Evolutionary conservation across 768 basidiomycete species (phyloP).

Genomic region (Coprinopsis marcescibilis): DNA sequence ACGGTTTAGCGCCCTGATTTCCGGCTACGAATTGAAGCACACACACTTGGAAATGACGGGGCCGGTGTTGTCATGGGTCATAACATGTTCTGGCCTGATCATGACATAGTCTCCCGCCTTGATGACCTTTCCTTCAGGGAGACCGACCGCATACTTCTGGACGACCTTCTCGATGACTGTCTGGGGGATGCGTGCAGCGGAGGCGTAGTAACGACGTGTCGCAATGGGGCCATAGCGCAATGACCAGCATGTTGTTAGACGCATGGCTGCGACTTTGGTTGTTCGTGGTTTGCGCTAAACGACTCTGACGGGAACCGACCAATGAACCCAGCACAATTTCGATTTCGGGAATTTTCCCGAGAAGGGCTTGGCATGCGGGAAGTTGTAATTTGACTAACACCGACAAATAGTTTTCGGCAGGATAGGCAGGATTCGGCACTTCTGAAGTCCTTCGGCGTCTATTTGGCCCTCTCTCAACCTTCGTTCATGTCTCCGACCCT

Average conservation of each 20-base stretch:
- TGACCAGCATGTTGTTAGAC: slow-evolving; percentile 18
- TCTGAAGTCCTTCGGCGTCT: no score
- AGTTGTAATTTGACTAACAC: no score
- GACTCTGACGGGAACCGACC: no score
- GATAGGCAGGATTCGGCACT: no score
- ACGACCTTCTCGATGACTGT: slow-evolving; percentile 97
- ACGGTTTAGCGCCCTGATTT: background rate
- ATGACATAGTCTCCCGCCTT: slow-evolving; percentile 98
- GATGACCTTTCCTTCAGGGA: slow-evolving; percentile 72
- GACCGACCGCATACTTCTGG: slow-evolving; percentile 91
- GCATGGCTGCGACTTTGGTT: slow-evolving; percentile 15
- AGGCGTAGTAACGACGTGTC: slow-evolving; percentile 23
- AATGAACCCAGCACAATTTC: no score
- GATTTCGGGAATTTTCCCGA: background rate
- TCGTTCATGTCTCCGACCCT: no score
- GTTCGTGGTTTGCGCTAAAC: no score
- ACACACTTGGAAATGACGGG: slow-evolving; percentile 95
- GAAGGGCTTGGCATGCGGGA: no score
- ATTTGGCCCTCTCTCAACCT: no score
- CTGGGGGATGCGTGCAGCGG: slow-evolving; percentile 47
- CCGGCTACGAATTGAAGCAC: background rate
- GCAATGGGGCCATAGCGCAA: slow-evolving; percentile 13
- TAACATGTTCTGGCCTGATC: slow-evolving; percentile 97
- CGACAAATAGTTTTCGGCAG: no score
- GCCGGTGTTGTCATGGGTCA: slow-evolving; percentile 98